These are phyloP conservation scores for Nakazawaea molendinolei DNA, from an alignment of 805 yeast species.

Conservation along the genomic window DNA sequence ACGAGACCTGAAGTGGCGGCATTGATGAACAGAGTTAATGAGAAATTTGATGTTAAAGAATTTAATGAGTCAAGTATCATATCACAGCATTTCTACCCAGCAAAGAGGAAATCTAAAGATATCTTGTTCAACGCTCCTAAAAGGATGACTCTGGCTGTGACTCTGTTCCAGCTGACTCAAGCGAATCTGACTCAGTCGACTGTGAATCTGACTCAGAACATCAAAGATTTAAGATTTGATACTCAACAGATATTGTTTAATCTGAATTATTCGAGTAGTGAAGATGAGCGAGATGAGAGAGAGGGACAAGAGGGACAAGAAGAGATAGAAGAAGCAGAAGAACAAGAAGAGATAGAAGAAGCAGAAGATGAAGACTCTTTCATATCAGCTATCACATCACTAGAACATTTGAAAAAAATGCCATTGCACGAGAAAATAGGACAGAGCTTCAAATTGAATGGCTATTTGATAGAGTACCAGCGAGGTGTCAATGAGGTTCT, in stretches of 20 bases:
- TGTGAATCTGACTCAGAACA: neutral
- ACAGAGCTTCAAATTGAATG: constrained; percentile 2
- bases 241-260: constrained; percentile 7
- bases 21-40: neutral
- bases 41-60: neutral
- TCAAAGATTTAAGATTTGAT: neutral
- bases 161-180: constrained; percentile 1
- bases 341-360: neutral
- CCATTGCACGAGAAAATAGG: neutral
- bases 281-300: neutral
- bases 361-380: constrained; percentile 4
- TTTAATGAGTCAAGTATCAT: constrained; percentile 1
- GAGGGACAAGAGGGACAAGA: neutral
- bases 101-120: no score
- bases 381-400: constrained; percentile 4
- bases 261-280: constrained; percentile 4
- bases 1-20: neutral
- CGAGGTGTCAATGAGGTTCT: constrained; percentile 6
- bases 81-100: neutral
- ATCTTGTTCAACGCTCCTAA: no score
- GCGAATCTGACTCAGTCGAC: no score
- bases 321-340: constrained; percentile 1
- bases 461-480: constrained; percentile 6
- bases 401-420: neutral
- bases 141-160: neutral